A percentile compares a stretch with the other conserved stretches of the same genome.
These are phyloP conservation scores for Neurospora sp. DNA, from an alignment of 495 filamentous ascomycete genomes.

Conservation along the genomic window DNA sequence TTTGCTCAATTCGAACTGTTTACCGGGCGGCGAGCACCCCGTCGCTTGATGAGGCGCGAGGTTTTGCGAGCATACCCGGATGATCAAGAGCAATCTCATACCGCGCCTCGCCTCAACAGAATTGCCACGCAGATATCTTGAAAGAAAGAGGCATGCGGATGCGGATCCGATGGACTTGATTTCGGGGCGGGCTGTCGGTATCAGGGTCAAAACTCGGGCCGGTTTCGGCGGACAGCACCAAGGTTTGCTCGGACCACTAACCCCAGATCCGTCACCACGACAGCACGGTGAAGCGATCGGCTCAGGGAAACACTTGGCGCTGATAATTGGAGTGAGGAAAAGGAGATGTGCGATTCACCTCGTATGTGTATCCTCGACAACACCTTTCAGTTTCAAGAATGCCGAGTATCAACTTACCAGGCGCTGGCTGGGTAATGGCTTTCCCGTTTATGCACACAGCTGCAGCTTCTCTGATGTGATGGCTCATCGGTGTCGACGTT, in stretches of 20 bases:
- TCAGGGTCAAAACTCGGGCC: background rate
- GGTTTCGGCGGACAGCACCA: background rate
- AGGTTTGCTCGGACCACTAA: background rate
- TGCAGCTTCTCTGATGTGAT: background rate
- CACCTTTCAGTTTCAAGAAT: background rate
- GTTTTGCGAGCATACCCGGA: slow-evolving; percentile 43
- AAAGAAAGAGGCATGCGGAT: background rate
- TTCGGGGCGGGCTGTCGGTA: background rate
- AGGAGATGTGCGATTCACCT: background rate
- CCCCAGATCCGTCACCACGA: background rate
- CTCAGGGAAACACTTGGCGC: background rate
- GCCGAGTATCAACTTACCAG: background rate
- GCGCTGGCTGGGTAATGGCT: background rate
- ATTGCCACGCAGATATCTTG: slow-evolving; percentile 14
- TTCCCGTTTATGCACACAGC: background rate
- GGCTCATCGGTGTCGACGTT: background rate
- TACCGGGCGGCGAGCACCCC: slow-evolving; percentile 60
- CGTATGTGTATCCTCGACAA: background rate
- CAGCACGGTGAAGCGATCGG: background rate
- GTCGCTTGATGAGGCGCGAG: slow-evolving; percentile 56
- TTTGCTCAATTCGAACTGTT: slow-evolving; percentile 72
- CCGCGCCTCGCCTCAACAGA: slow-evolving; percentile 21
- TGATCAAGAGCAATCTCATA: slow-evolving; percentile 21
- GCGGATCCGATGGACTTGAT: background rate
- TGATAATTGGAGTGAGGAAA: background rate